Conservation (phyloP, 352 stramenopile species). For the Pythium folliculosum region DNA sequence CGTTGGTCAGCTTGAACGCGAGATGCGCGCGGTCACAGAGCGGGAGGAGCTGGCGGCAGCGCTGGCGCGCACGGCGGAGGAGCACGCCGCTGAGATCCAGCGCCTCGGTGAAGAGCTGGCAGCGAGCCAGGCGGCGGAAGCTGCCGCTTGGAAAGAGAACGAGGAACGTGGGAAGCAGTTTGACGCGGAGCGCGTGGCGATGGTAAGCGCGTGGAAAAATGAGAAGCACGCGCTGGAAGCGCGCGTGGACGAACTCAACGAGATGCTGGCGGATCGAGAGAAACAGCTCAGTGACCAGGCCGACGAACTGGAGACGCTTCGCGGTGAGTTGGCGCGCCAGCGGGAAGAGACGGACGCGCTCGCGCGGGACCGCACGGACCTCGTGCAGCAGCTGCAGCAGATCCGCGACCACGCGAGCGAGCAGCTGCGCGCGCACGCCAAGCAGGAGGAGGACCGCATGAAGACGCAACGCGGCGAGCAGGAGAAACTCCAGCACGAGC, state of each 20-base stretch:
- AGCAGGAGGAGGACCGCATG: constrained; percentile 26
- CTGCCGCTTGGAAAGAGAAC: background rate
- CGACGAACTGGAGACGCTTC: background rate
- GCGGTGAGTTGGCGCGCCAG: background rate
- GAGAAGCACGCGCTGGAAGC: constrained; percentile 6
- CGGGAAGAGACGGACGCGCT: background rate
- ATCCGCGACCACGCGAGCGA: constrained; percentile 13
- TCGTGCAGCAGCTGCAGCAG: constrained; percentile 16
- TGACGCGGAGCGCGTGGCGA: background rate
- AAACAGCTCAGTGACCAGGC: background rate
- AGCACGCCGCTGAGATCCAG: background rate
- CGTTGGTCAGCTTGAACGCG: background rate
- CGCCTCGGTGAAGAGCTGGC: background rate
- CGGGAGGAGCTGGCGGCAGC: too few relatives aligned
- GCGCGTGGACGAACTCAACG: background rate
- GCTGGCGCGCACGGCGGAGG: background rate
- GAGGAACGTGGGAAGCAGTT: background rate
- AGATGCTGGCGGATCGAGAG: background rate
- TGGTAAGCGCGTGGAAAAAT: background rate
- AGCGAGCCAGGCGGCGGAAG: background rate
- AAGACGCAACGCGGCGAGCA: constrained; percentile 36
- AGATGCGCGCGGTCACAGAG: background rate
- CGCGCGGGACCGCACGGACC: background rate
- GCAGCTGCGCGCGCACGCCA: constrained; percentile 13
- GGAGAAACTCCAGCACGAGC: constrained; percentile 33